Conservation (phyloP, 208 protist species). For the Endotrypanum monterogeii region DNA sequence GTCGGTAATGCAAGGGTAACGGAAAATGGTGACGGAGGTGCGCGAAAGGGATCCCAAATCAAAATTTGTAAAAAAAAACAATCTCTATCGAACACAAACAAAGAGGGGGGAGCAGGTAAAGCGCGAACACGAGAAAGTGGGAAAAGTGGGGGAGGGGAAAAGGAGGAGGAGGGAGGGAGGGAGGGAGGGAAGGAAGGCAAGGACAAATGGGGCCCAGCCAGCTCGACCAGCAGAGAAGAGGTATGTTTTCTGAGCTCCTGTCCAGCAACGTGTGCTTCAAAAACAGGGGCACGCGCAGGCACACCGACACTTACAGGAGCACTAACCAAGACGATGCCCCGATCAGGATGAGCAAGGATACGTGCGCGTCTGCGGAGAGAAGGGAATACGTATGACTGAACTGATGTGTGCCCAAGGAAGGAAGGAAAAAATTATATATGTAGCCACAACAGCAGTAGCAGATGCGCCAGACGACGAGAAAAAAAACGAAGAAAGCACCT, state of each 20-base stretch:
- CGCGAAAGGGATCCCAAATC: neutral
- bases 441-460: constrained; percentile 1
- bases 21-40: neutral
- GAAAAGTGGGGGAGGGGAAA: neutral
- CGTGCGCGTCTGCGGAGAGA: constrained; percentile 1
- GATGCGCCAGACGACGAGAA: neutral
- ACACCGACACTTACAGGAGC: neutral
- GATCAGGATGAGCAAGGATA: neutral
- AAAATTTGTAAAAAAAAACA: neutral
- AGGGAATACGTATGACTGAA: neutral
- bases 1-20: neutral
- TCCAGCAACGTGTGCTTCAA: neutral
- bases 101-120: neutral
- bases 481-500: neutral
- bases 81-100: neutral
- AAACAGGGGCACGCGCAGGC: neutral
- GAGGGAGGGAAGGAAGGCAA: neutral
- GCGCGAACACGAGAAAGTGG: neutral
- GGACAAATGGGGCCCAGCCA: too few relatives aligned
- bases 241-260: neutral
- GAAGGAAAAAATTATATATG: neutral
- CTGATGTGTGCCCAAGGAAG: neutral
- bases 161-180: neutral
- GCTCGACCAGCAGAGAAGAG: neutral
- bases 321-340: neutral